phyloP scores from a whole-genome alignment of 495 filamentous ascomycete species.

The Penicillium coprophilum region DNA sequence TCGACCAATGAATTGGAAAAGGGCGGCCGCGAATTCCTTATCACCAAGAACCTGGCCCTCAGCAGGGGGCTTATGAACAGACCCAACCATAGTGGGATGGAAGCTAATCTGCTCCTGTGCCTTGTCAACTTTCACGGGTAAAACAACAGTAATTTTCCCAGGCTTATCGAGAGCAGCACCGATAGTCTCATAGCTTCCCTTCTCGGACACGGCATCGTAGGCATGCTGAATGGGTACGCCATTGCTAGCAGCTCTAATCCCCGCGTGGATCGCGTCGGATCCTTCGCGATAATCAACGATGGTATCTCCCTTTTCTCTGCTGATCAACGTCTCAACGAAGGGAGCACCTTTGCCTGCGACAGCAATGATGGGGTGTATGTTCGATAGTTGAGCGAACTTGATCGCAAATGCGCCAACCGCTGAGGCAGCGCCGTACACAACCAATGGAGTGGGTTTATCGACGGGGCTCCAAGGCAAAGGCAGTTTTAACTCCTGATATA shows the following conservation, averaged over 20 bases:
- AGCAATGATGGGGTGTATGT: constrained; percentile 72
- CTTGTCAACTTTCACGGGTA: constrained; percentile 33
- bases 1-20: constrained; percentile 51
- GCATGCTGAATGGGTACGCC: constrained; percentile 42
- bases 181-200: constrained; percentile 42
- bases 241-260: constrained; percentile 24
- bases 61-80: constrained; percentile 16
- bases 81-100: constrained; percentile 15
- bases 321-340: constrained; percentile 60
- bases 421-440: constrained; percentile 67
- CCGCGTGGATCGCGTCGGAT: constrained; percentile 22
- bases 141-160: constrained; percentile 56
- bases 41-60: constrained; percentile 22
- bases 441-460: constrained; percentile 47
- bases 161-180: constrained; percentile 23
- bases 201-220: constrained; percentile 60
- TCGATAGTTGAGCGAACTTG: constrained; percentile 63
- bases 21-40: constrained; percentile 59
- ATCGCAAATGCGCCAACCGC: constrained; percentile 69
- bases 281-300: constrained; percentile 68
- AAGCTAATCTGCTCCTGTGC: constrained; percentile 27
- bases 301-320: constrained; percentile 62
- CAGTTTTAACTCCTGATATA: constrained; percentile 59
- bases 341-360: constrained; percentile 60
- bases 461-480: constrained; percentile 63